Percentiles rank a stretch among this genome's conserved stretches.
phyloP scores from a whole-genome alignment of 345 rosid genomes.

The Gossypium bickii region DNA sequence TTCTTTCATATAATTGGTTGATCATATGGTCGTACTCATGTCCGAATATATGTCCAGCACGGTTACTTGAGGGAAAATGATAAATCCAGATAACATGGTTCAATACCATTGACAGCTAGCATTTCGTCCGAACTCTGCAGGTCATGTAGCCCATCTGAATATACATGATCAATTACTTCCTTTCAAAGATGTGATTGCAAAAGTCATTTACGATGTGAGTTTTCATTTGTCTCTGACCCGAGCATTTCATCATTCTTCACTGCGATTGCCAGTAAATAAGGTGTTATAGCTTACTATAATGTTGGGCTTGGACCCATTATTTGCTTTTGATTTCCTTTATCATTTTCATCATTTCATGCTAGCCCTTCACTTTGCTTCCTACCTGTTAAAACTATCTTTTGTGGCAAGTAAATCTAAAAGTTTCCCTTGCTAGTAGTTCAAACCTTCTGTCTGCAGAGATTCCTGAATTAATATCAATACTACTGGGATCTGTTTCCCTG shows the following conservation, averaged over 20 bases:
- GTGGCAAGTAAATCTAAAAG: not conserved
- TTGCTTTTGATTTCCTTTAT: not conserved
- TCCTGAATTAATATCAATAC: not conserved
- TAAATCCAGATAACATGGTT: not conserved
- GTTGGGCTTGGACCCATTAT: conserved; percentile 2
- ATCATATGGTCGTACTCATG: not conserved
- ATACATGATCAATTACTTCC: conserved; percentile 79
- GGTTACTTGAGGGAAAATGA: not conserved
- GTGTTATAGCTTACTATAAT: not conserved
- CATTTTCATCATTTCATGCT: not conserved
- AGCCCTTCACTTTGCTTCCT: not conserved
- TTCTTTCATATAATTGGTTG: too few species aligned
- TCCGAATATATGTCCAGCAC: not conserved
- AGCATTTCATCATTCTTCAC: not conserved
- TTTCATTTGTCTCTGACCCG: conserved; percentile 19
- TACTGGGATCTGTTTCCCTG: not conserved
- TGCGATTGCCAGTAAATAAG: not conserved
- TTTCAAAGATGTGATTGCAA: conserved; percentile 79
- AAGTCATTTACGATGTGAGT: conserved; percentile 86
- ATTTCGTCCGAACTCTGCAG: conserved; percentile 42
- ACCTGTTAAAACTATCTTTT: not conserved
- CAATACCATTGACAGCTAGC: conserved; percentile 13
- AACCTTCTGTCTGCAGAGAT: not conserved
- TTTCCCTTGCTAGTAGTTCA: not conserved
- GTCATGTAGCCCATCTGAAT: conserved; percentile 91